These are phyloP conservation scores for Earliella scabrosa DNA, from an alignment of 1,284 basidiomycete genomes.

Conservation along the genomic window DNA sequence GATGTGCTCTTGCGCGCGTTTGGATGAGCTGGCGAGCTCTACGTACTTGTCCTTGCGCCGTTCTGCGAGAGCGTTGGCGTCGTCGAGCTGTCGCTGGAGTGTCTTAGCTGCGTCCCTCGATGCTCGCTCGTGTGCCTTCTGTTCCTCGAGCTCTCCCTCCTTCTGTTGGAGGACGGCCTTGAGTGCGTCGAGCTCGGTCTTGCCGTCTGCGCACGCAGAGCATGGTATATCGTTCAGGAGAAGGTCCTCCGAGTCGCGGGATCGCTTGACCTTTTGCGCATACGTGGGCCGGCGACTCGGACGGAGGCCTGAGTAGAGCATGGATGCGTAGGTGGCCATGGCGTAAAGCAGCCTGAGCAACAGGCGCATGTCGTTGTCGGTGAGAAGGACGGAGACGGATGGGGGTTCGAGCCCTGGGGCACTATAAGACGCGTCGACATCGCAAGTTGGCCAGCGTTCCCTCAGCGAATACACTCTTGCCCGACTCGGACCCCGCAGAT, in stretches of 20 bases:
- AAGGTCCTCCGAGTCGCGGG: background rate
- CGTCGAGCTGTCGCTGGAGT: background rate
- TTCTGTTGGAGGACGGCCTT: background rate
- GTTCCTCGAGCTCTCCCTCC: background rate
- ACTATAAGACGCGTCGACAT: too few species aligned
- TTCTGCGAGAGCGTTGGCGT: background rate
- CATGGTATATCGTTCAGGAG: background rate
- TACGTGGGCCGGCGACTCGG: too few species aligned
- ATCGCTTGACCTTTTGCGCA: background rate
- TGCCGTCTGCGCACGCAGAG: background rate
- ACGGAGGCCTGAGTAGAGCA: too few species aligned
- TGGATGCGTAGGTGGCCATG: too few species aligned
- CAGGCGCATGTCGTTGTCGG: too few species aligned
- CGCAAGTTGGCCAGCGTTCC: too few species aligned
- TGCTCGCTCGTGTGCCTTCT: background rate
- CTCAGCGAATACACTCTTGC: too few species aligned
- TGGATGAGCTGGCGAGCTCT: background rate
- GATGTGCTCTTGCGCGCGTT: background rate
- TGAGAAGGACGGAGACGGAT: too few species aligned
- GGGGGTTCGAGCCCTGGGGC: too few species aligned
- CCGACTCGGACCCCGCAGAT: too few species aligned
- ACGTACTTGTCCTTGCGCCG: background rate
- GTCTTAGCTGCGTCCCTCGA: background rate
- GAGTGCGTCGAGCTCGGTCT: background rate
- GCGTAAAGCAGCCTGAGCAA: too few species aligned